These are phyloP conservation scores for Aegilops tauschii DNA, from an alignment of 176 grass and related monocot species.

Conservation along the genomic window DNA sequence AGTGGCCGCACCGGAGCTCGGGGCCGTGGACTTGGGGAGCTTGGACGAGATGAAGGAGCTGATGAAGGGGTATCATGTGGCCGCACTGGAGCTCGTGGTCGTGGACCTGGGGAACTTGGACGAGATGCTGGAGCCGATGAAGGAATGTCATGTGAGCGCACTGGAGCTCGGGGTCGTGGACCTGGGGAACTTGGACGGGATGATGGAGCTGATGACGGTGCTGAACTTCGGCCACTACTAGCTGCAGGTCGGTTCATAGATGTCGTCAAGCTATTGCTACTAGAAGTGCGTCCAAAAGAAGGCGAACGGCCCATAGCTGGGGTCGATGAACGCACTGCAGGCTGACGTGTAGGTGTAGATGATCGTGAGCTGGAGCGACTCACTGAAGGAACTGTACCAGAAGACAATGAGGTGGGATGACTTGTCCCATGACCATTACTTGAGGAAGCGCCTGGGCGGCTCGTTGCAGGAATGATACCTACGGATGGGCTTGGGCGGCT, in stretches of 20 bases:
- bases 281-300: constrained; percentile 60
- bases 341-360: constrained; percentile 73
- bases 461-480: constrained; percentile 21
- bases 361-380: constrained; percentile 65
- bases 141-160: constrained; percentile 76
- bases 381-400: constrained; percentile 47
- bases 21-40: constrained; percentile 63
- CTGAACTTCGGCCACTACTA: constrained; percentile 60
- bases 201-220: constrained; percentile 65
- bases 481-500: constrained; percentile 33
- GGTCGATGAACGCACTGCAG: constrained; percentile 42
- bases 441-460: constrained; percentile 43
- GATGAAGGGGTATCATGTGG: constrained; percentile 66
- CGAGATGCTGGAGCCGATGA: constrained; percentile 42
- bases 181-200: constrained; percentile 83
- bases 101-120: constrained; percentile 71
- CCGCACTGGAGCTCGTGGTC: constrained; percentile 40
- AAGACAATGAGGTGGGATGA: constrained; percentile 40
- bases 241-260: constrained; percentile 44
- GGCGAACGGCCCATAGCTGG: constrained; percentile 55
- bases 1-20: constrained; percentile 54
- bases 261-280: constrained; percentile 39
- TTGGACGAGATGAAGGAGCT: constrained; percentile 60
- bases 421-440: constrained; percentile 38
- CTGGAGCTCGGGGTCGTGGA: constrained; percentile 50